A percentile compares a stretch with the other conserved stretches of the same genome.
phyloP scores from a whole-genome alignment of 768 basidiomycete genomes.

The Agrocybe pediades region DNA sequence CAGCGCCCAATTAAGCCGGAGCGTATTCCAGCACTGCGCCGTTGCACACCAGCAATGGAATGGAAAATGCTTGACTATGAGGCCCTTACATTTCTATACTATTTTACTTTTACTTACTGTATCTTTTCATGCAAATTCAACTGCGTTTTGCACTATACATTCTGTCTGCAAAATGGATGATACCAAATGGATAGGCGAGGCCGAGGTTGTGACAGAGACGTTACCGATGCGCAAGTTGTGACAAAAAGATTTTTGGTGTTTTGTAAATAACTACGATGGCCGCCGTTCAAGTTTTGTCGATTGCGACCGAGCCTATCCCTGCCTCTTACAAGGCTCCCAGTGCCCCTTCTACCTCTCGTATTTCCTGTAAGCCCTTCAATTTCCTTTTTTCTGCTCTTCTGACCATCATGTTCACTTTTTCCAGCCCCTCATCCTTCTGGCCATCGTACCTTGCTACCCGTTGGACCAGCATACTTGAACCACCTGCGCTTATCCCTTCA shows the following conservation, averaged over 20 bases:
- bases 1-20: slow-evolving; percentile 12
- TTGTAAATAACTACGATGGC: slow-evolving; percentile 20
- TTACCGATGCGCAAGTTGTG: background rate
- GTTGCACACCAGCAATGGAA: slow-evolving; percentile 8
- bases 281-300: slow-evolving; percentile 25
- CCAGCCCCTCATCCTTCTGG: slow-evolving; percentile 39
- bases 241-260: slow-evolving; percentile 2
- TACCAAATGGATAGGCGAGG: too few relatives aligned
- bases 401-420: background rate
- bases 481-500: slow-evolving; percentile 76
- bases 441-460: slow-evolving; percentile 66
- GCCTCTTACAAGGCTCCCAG: slow-evolving; percentile 25
- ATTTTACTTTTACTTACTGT: background rate
- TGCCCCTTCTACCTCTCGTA: slow-evolving; percentile 26
- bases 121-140: background rate
- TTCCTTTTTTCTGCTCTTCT: background rate
- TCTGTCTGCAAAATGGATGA: too few relatives aligned
- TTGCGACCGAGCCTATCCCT: slow-evolving; percentile 25
- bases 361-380: slow-evolving; percentile 23
- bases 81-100: slow-evolving; percentile 14
- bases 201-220: slow-evolving; percentile 1
- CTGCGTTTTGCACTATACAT: background rate
- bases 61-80: slow-evolving; percentile 17
- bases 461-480: slow-evolving; percentile 85
- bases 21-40: slow-evolving; percentile 11